These are phyloP conservation scores for Paecilomyces formosus DNA, from an alignment of 2,329 filamentous ascomycete genomes.

Conservation along the genomic window DNA sequence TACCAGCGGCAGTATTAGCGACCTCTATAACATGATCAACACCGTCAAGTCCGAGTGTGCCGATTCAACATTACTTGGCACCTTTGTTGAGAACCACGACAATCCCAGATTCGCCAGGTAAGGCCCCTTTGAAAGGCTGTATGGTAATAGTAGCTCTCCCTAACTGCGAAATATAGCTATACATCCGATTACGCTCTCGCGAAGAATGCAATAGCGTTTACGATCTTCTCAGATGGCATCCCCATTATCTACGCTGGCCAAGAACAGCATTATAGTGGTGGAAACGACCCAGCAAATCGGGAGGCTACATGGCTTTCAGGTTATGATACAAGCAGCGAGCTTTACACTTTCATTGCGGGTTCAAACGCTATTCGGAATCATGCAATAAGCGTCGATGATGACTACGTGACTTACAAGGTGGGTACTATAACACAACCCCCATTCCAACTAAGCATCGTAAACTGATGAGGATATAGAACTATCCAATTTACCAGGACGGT, in stretches of 20 bases:
- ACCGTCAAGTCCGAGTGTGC: slow-evolving; percentile 25
- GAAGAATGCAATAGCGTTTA: slow-evolving; percentile 56
- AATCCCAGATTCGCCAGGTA: slow-evolving; percentile 46
- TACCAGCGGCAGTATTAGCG: slow-evolving; percentile 24
- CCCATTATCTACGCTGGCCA: slow-evolving; percentile 62
- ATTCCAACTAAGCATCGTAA: background rate
- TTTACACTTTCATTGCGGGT: slow-evolving; percentile 43
- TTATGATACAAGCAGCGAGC: slow-evolving; percentile 39
- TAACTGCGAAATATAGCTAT: slow-evolving; percentile 11
- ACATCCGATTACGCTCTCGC: slow-evolving; percentile 37
- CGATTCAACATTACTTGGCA: slow-evolving; percentile 44
- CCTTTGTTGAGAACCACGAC: slow-evolving; percentile 57
- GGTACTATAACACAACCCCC: background rate
- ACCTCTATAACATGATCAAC: slow-evolving; percentile 27
- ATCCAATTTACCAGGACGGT: slow-evolving; percentile 37
- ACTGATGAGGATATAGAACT: slow-evolving; percentile 17
- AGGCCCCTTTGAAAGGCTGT: background rate
- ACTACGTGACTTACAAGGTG: slow-evolving; percentile 35
- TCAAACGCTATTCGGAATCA: slow-evolving; percentile 46
- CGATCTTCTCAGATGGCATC: slow-evolving; percentile 53
- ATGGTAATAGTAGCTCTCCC: background rate
- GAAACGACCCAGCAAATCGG: slow-evolving; percentile 44
- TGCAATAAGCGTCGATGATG: slow-evolving; percentile 28
- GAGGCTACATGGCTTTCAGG: slow-evolving; percentile 52
- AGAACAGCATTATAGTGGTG: slow-evolving; percentile 54